phyloP scores from a whole-genome alignment of 176 grass and related monocot species.

The Bonia amplexicaulis region DNA sequence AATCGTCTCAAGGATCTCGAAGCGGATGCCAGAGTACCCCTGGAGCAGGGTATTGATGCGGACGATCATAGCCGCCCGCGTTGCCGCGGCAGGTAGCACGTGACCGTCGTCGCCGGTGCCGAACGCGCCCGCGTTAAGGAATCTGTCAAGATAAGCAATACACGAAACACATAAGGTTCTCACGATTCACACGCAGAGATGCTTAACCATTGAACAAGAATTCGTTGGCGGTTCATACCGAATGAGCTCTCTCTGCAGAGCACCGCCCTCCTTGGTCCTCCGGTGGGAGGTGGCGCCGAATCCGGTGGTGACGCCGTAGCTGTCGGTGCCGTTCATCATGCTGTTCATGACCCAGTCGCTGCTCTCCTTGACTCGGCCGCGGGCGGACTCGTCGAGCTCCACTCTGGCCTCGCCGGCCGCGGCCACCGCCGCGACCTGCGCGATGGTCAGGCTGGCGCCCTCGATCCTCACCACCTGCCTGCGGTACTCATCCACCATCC shows the following conservation, averaged over 20 bases:
- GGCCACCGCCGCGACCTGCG: conserved; percentile 74
- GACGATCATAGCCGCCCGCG: conserved; percentile 80
- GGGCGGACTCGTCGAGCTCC: conserved; percentile 63
- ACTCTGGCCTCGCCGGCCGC: conserved; percentile 36
- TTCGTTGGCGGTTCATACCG: conserved; percentile 5
- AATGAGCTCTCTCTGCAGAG: conserved; percentile 58
- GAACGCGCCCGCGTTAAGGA: conserved; percentile 52
- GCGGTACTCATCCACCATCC: conserved; percentile 72
- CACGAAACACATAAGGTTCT: neutral
- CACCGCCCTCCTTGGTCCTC: conserved; percentile 67
- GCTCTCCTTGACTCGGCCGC: conserved; percentile 70
- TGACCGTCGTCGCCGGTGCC: conserved; percentile 55
- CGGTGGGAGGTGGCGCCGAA: conserved; percentile 86
- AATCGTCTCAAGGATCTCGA: conserved; percentile 81
- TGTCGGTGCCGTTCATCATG: conserved; percentile 79
- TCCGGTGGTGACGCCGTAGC: conserved; percentile 87
- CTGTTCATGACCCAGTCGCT: conserved; percentile 83
- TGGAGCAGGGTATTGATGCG: conserved; percentile 87
- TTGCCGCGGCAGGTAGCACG: conserved; percentile 46
- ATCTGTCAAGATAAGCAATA: neutral
- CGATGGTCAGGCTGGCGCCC: conserved; percentile 63
- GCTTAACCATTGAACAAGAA: neutral
- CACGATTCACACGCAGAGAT: neutral
- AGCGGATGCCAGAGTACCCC: conserved; percentile 86
- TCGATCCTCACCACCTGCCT: conserved; percentile 49